Evolutionary conservation across 176 grass and related monocot genomes (phyloP).

Genomic region (Phoenix roebelenii): DNA sequence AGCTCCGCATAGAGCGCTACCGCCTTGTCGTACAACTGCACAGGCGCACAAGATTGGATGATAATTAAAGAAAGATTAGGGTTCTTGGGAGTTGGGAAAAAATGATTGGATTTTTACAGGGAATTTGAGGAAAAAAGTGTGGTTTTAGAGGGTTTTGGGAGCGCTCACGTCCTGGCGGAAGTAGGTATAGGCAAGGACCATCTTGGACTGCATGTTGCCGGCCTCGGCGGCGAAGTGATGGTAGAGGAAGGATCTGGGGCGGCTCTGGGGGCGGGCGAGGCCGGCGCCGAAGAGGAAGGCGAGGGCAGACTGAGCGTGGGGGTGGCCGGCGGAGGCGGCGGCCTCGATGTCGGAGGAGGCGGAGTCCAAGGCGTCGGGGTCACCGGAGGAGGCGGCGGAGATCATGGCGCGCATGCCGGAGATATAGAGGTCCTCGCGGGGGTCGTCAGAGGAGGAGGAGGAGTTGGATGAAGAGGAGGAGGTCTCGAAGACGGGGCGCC

Average conservation of each 20-base stretch:
- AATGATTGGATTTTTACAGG: too few relatives aligned
- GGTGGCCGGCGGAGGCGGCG: conserved; percentile 41
- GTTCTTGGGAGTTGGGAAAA: too few relatives aligned
- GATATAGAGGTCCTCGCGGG: conserved; percentile 12
- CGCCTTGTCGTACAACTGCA: conserved; percentile 90
- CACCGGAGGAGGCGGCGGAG: conserved; percentile 47
- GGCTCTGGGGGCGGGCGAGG: conserved; percentile 52
- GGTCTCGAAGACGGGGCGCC: conserved; percentile 65
- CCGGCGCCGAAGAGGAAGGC: conserved; percentile 64
- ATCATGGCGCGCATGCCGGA: conserved; percentile 40
- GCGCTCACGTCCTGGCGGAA: conserved; percentile 73
- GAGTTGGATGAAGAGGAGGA: conserved; percentile 7
- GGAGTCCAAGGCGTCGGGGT: conserved; percentile 46
- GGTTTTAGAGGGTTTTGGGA: too few relatives aligned
- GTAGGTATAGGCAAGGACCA: conserved; percentile 84
- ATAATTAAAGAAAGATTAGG: too few relatives aligned
- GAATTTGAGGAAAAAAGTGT: too few relatives aligned
- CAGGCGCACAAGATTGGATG: too few relatives aligned
- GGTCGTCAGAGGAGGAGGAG: conserved; percentile 16
- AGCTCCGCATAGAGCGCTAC: conserved; percentile 89
- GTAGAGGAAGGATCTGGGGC: conserved; percentile 63
- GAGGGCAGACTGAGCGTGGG: conserved; percentile 70
- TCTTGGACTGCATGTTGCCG: conserved; percentile 86
- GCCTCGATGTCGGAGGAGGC: conserved; percentile 68
- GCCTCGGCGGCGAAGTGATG: conserved; percentile 80